phyloP scores from a whole-genome alignment of 2,329 filamentous ascomycete species.

The Claviceps sp. region DNA sequence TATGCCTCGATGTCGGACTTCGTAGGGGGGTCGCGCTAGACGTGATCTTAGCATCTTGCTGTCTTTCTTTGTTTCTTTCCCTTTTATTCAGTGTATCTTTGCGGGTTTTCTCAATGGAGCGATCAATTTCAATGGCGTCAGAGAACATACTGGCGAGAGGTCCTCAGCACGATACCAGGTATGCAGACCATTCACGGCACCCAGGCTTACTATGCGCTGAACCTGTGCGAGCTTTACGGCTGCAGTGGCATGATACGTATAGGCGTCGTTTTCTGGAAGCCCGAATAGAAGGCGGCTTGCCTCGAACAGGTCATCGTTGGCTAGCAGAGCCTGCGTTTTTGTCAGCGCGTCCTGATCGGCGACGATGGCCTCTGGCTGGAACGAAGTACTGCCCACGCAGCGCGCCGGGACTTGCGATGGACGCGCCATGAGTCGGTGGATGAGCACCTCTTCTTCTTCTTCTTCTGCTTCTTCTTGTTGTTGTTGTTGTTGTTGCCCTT shows the following conservation, averaged over 20 bases:
- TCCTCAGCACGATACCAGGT: constrained; percentile 32
- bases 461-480: too few relatives aligned
- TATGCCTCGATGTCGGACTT: constrained; percentile 51
- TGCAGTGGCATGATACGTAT: constrained; percentile 38
- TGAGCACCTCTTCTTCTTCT: neutral
- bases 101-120: neutral
- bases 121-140: too few relatives aligned
- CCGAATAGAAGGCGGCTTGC: constrained; percentile 31
- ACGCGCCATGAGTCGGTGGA: constrained; percentile 13
- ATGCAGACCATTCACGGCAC: constrained; percentile 32
- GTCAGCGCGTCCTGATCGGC: constrained; percentile 25
- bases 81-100: neutral
- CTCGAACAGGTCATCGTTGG: constrained; percentile 29
- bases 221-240: constrained; percentile 35
- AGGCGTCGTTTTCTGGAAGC: constrained; percentile 30
- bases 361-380: constrained; percentile 28
- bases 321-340: constrained; percentile 23
- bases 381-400: constrained; percentile 31
- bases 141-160: constrained; percentile 17
- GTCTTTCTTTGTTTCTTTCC: neutral
- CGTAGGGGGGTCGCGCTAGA: constrained; percentile 33
- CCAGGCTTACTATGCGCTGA: constrained; percentile 31
- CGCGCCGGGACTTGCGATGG: constrained; percentile 16
- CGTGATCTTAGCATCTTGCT: neutral
- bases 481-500: too few relatives aligned